Conservation (phyloP, 169 alveolate species). For the Eimeria tenella region DNA sequence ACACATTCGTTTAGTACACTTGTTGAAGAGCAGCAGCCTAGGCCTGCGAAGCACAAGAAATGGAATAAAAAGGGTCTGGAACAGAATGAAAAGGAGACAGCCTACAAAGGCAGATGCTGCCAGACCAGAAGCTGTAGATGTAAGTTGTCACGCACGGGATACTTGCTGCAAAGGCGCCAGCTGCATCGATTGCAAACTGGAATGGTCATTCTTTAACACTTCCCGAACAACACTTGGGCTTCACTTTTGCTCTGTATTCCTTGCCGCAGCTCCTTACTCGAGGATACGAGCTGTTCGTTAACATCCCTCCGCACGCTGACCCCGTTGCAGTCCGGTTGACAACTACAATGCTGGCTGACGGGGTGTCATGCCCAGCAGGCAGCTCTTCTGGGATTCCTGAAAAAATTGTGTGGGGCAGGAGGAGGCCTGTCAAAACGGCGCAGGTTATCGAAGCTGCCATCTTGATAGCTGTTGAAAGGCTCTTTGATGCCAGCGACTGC, state of each 20-base stretch:
- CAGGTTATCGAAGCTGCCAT: constrained; percentile 25
- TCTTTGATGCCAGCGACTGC: constrained; percentile 50
- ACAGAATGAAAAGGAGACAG: not conserved
- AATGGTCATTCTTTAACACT: no score
- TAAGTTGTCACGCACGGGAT: not conserved
- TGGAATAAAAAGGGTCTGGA: not conserved
- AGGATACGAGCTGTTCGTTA: constrained; percentile 23
- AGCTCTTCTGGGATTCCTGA: not conserved
- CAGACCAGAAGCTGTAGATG: constrained; percentile 27
- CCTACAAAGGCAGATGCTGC: not conserved
- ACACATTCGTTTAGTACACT: not conserved
- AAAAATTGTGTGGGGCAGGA: not conserved
- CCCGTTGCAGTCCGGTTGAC: constrained; percentile 42
- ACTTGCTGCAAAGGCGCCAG: not conserved
- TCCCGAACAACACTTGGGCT: not conserved
- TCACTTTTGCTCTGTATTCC: not conserved
- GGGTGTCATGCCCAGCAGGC: constrained; percentile 41
- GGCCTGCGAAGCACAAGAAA: not conserved
- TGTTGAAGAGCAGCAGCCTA: not conserved
- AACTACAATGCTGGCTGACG: not conserved
- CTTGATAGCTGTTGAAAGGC: not conserved
- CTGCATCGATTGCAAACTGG: not conserved
- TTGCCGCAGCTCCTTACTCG: not conserved
- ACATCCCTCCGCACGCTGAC: constrained; percentile 39
- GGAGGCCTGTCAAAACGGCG: not conserved